Evolutionary conservation across 73 alveolate genomes (phyloP).

Genomic region (Diophrys appendiculata): DNA sequence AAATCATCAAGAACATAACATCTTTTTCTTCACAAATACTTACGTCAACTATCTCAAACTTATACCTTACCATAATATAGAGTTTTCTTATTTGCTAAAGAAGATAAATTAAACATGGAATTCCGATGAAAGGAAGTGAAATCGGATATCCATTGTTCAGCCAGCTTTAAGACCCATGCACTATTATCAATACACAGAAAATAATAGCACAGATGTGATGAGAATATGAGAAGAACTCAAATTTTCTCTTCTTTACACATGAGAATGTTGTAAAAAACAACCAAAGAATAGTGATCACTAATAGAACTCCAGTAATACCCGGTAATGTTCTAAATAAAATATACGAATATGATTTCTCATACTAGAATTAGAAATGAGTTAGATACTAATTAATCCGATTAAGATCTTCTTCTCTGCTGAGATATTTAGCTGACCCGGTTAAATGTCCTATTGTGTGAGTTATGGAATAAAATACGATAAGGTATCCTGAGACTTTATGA

Average conservation of each 20-base stretch:
- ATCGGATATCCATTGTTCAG: slow-evolving; percentile 18
- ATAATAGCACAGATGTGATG: slow-evolving; percentile 8
- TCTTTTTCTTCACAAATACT: neutral
- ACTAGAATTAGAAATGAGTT: neutral
- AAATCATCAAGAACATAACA: slow-evolving; percentile 7
- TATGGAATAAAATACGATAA: slow-evolving; percentile 17
- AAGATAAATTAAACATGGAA: neutral
- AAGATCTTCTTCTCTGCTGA: neutral
- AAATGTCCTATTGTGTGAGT: slow-evolving; percentile 22
- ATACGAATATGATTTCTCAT: neutral
- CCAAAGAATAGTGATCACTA: neutral
- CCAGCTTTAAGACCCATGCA: slow-evolving; percentile 22
- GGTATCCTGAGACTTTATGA: slow-evolving; percentile 24
- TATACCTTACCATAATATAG: neutral
- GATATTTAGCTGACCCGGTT: neutral
- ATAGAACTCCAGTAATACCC: slow-evolving; percentile 21
- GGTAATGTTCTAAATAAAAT: slow-evolving; percentile 4
- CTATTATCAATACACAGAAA: neutral
- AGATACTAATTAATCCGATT: neutral
- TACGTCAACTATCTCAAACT: slow-evolving; percentile 17
- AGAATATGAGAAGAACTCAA: slow-evolving; percentile 14
- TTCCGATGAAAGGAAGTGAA: slow-evolving; percentile 7
- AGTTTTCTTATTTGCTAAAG: slow-evolving; percentile 1
- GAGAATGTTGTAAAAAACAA: slow-evolving; percentile 3
- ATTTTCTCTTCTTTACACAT: neutral